phyloP scores from a whole-genome alignment of 1,284 basidiomycete species.

The Jaminaea rosea region DNA sequence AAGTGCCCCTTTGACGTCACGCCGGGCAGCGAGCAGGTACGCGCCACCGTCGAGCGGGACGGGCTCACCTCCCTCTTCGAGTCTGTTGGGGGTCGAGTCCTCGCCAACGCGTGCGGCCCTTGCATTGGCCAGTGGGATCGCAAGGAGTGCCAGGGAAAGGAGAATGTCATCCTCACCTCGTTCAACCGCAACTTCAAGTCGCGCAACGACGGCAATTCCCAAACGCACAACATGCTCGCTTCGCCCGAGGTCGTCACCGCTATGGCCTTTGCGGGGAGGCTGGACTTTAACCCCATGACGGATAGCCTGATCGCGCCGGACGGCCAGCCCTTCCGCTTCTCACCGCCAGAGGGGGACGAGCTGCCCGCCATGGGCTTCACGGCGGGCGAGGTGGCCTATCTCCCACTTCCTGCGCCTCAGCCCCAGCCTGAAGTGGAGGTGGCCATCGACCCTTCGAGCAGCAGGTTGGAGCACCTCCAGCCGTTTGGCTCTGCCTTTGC shows the following conservation, averaged over 20 bases:
- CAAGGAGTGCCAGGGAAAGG: conserved; percentile 75
- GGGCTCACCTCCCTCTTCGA: conserved; percentile 70
- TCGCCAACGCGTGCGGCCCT: conserved; percentile 97
- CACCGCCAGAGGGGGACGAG: conserved; percentile 72
- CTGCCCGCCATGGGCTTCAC: conserved; percentile 78
- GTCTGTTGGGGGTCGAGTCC: conserved; percentile 77
- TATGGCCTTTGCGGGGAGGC: conserved; percentile 77
- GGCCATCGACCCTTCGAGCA: conserved; percentile 52
- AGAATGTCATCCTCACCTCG: conserved; percentile 92
- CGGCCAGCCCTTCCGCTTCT: conserved; percentile 73
- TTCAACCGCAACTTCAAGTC: conserved; percentile 99
- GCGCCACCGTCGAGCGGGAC: conserved; percentile 94
- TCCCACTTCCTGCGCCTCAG: conserved; percentile 66
- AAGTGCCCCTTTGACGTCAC: conserved; percentile 94
- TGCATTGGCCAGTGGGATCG: conserved; percentile 99
- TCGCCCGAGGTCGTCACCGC: conserved; percentile 96
- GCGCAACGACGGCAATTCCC: conserved; percentile 87
- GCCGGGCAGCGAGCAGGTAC: conserved; percentile 92
- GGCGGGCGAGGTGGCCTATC: conserved; percentile 65
- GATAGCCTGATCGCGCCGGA: conserved; percentile 68
- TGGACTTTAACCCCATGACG: conserved; percentile 87
- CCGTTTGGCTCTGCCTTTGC: conserved; percentile 75
- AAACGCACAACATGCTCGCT: conserved; percentile 97
- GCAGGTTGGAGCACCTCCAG: conserved; percentile 71
- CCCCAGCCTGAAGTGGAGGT: conserved; percentile 63